Evolutionary conservation across 2,329 filamentous ascomycete species (phyloP), one percentile per base, ranked within the genome.

Genomic region (Cytospora chrysosperma): DNA sequence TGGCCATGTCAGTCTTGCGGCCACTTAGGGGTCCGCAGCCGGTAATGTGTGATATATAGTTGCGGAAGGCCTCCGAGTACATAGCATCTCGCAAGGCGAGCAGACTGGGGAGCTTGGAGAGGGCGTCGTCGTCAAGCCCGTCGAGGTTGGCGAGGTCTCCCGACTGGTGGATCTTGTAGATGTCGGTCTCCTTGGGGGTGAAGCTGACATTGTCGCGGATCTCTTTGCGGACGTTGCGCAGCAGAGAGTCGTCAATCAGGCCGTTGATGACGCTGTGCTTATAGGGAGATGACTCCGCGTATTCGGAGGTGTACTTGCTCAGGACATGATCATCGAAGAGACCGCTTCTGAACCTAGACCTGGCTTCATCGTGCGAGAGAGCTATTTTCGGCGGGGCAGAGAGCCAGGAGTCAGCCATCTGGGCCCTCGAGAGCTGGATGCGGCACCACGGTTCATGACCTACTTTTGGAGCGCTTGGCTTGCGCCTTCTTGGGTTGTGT

Each of bases 151-250:
- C 95, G 37, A 99, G 85, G 75, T 99, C 95, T 68, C 95, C 95
- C 5, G 94, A 98, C 81, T 99, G 95, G 83, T 97, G 93, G 73
- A 99, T 98, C 78, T 96, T 97, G 85, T 99, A 99, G 71, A 99
- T 99, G 76, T 99, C 95, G 55, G 95, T 99, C 78, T 99, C 95
- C 77, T 99, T 99, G 70, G 93, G 93, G 15, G 95, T 97, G 79
- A 99, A 99, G 69, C 91, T 88, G 69, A 99, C 91, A 73, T 97
- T 93, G 69, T 90, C 84, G 76, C 89, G 89, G 76, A 98, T 94
- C 79, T 99, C 95, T 72, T 85, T 79, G 73, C 95, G 93, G 65
- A 99, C 95, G 61, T 86, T 83, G 72, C 93, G 93, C 54, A 99
- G 86, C 21, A 99, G 88, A 55, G 81, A 76, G 70, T 94, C 89